Evolutionary conservation across 768 basidiomycete genomes (phyloP), one percentile per base, ranked within the genome.

Genomic region (Pulveroboletus sp.): DNA sequence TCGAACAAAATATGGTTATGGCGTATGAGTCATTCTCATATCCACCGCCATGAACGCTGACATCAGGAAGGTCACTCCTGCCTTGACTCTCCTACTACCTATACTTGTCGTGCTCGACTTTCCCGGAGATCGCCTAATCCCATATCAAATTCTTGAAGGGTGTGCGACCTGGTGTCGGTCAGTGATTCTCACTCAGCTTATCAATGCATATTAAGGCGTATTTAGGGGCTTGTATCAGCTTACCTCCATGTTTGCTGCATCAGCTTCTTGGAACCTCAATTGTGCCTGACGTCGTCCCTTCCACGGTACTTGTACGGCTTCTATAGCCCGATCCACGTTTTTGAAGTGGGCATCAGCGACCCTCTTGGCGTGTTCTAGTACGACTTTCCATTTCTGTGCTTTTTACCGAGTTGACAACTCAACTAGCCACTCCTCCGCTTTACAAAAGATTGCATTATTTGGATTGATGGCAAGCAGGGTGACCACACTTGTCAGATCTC

Each of bases 31-130:
- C 5, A 30, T 8, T 48, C 72, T 39, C 47, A 55, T n/a, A 37
- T 37, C 46, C 27, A 15, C 40, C 26, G 17, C 40, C 26, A 45
- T 15, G 26, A 35, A 18, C n/a, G 33, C 33, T 49, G 30, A 48
- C 49, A 35, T 27, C 48, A 26, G 21, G 11, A 41, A 79, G 82
- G 53, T 86, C 56, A 76, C 80, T 3, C 81, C 87, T 3, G 64
- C 69, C 3, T 64, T 86, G 44, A 84, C 78, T 27, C 64, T 89
- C 18, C 85, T 84, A 1, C 69, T 89, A 32, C 62, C 81, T 71
- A 76, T 64, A 44, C 75, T 89, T 73, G 77, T 89, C 49, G 71
- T 84, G 47, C 84, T 78, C 59, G 83, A 92, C 71, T 82, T 80
- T 73, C 89, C 88, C 2, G 74, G 84, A 38, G 78, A 83, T 52